Evolutionary conservation across 139 green algal species (phyloP).

Genomic region (Chlorella ohadii): DNA sequence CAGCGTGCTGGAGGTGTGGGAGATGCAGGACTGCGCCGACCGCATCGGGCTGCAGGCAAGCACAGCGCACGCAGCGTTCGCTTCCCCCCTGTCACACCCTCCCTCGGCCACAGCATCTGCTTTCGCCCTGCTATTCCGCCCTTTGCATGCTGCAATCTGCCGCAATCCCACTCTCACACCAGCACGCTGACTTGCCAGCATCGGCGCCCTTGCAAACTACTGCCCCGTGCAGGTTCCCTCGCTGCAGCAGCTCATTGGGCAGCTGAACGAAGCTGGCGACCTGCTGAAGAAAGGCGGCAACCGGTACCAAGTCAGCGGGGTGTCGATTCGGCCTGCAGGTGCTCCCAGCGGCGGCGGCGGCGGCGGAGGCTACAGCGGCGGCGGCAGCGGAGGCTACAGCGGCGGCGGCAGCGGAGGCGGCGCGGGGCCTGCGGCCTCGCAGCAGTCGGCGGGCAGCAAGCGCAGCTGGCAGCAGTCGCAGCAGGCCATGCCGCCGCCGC

Average conservation of each 20-base stretch:
- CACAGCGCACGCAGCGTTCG: slow-evolving; percentile 44
- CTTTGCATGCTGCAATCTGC: too few species aligned
- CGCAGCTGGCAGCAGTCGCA: slow-evolving; percentile 7
- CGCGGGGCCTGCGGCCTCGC: background rate
- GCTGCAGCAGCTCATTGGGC: slow-evolving; percentile 63
- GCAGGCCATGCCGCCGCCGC: slow-evolving; percentile 2
- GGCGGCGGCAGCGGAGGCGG: background rate
- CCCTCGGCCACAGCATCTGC: too few species aligned
- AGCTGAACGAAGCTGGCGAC: slow-evolving; percentile 78
- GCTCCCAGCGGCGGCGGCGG: background rate
- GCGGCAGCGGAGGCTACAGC: background rate
- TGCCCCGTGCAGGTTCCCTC: slow-evolving; percentile 45
- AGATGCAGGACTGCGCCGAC: slow-evolving; percentile 49
- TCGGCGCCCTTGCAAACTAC: too few species aligned
- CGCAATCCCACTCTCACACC: too few species aligned
- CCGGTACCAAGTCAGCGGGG: slow-evolving; percentile 24
- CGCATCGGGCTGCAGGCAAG: slow-evolving; percentile 66
- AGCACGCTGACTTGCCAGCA: too few species aligned
- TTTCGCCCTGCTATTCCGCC: too few species aligned
- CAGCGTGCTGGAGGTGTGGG: slow-evolving; percentile 44
- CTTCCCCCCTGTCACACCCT: too few species aligned
- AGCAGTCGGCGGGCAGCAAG: slow-evolving; percentile 6
- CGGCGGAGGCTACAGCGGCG: background rate
- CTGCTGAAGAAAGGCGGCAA: slow-evolving; percentile 25
- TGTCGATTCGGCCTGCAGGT: background rate